Evolutionary conservation across 805 yeast species (phyloP), one percentile per base, ranked within the genome.

Genomic region (Yarrowia porcina): DNA sequence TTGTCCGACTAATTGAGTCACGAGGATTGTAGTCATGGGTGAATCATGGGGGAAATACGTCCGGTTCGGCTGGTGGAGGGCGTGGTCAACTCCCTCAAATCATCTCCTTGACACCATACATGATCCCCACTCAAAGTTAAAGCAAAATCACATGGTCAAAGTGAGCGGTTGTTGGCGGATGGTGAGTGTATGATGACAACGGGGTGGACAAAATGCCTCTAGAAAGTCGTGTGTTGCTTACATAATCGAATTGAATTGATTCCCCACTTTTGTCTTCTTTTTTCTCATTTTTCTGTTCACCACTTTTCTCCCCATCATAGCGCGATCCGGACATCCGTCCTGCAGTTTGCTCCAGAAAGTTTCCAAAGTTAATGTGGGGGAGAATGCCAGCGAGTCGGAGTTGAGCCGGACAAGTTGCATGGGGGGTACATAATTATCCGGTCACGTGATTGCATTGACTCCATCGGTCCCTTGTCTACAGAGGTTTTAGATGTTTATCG

Each of bases 301-400:
- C 18, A 36, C 21, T n/a, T 7, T 12, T 21, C 23, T 36, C 11
- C 9, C 4, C 20, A 10, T 15, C 21, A 17, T 49, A 49, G 56
- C 39, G 30, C 56, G 56, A 49, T 49, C 56, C 56, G 56, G 56
- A 49, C 56, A 49, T 49, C 56, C 56, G 56, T 49, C 39, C 56
- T 49, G 56, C 56, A 49, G 56, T 32, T 32, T 49, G 56, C 39
- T 49, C 39, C 56, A 49, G 56, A 49, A 49, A 49, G 39, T 49
- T 49, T 49, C 30, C 11, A 33, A 21, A 32, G 56, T 21, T 32
- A 11, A 49, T 49, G 39, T 49, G 56, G 56, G 56, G 54, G 38
- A 47, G 21, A 13, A 28, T 12, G 35, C 11, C 20, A 27, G 35
- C 50, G 52, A 21, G 56, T 33, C 56, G 56, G 56, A 32, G 56